Base-by-base conservation (phyloP, 768 basidiomycete species). In the Amanita rimosa region DNA sequence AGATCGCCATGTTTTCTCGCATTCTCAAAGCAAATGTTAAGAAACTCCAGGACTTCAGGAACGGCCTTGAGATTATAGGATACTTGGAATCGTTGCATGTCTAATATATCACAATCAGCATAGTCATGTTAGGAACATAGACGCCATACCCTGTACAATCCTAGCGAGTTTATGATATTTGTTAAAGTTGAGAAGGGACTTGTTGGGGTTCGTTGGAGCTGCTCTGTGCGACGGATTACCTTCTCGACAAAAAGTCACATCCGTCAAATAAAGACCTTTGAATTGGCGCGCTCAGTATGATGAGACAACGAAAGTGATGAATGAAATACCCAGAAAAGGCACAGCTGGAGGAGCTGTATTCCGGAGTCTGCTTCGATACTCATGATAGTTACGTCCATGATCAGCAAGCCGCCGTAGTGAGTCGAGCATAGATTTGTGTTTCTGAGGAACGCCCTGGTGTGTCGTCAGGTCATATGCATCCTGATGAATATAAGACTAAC, bases 161-260 rank as follows among this genome's bases (percentile, higher is more conserved):
- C 82, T 74, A 29, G 85, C 85, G 51, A 94, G 74, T 61, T 90
- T 95, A 59, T 87, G 85, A 58, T 96, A 98, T 64, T 96, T 95
- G 65, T 94, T 95, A 60, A 96, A 93, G 65, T 99, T 99, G 61
- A 98, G 74, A 34, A 99, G 67, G 57, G 81, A 86, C 65, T 88
- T 83, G 51, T 75, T 75, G 1, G 84, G 72, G 47, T 81, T 81
- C 49, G 78, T 63, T 0, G 92, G 87, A 4, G 93, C 88, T 13
- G 81, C 76, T 54, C 95, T 77, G 56, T 84, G 72, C 11, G 87
- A 84, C 13, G 89, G 85, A 62, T 97, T 97, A 16, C 95, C 95
- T 59, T 97, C 95, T 35, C 87, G 80, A 60, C 91, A 95, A 65
- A 98, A 98, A 5, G 92, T 97, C 51, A 96, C 75, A 63, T 94